Evolutionary conservation across 2,329 filamentous ascomycete species (phyloP).

Genomic region (Septoria linicola): DNA sequence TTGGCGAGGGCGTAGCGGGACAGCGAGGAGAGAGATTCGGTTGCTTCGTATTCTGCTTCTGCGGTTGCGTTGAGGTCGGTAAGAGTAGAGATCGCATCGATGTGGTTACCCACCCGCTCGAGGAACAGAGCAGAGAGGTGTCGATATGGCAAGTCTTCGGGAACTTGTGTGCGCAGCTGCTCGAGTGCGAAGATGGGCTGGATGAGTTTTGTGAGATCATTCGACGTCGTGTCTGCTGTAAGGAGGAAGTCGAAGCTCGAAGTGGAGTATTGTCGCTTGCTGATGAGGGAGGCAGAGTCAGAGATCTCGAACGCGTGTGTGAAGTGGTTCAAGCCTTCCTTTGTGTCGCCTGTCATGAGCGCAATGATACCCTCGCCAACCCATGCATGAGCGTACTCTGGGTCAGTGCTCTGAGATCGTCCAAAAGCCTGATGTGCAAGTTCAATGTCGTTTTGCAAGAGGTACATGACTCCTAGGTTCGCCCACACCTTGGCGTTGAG

Average conservation of each 20-base stretch:
- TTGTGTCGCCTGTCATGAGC: slow-evolving; percentile 67
- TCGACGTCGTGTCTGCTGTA: slow-evolving; percentile 51
- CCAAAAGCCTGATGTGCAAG: slow-evolving; percentile 91
- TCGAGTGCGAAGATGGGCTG: slow-evolving; percentile 86
- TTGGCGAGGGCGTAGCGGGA: slow-evolving; percentile 78
- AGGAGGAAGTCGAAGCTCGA: slow-evolving; percentile 81
- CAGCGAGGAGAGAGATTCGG: slow-evolving; percentile 72
- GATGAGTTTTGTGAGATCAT: slow-evolving; percentile 64
- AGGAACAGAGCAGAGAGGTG: slow-evolving; percentile 79
- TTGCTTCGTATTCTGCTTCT: slow-evolving; percentile 80
- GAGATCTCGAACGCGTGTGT: slow-evolving; percentile 93
- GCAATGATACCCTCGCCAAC: slow-evolving; percentile 87
- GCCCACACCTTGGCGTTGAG: slow-evolving; percentile 79
- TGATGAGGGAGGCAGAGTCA: slow-evolving; percentile 69
- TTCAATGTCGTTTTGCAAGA: slow-evolving; percentile 77
- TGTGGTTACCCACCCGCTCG: slow-evolving; percentile 72
- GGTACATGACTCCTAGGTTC: slow-evolving; percentile 82
- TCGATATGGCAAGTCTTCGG: slow-evolving; percentile 67
- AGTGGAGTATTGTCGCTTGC: slow-evolving; percentile 74
- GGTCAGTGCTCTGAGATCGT: slow-evolving; percentile 87
- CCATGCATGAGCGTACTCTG: slow-evolving; percentile 92
- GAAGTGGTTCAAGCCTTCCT: slow-evolving; percentile 80
- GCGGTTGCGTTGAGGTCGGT: slow-evolving; percentile 65
- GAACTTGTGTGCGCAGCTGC: slow-evolving; percentile 71
- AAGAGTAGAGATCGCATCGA: slow-evolving; percentile 63